phyloP scores from a whole-genome alignment of 306 rosid genomes.

The Chamaecrista fasciculata region DNA sequence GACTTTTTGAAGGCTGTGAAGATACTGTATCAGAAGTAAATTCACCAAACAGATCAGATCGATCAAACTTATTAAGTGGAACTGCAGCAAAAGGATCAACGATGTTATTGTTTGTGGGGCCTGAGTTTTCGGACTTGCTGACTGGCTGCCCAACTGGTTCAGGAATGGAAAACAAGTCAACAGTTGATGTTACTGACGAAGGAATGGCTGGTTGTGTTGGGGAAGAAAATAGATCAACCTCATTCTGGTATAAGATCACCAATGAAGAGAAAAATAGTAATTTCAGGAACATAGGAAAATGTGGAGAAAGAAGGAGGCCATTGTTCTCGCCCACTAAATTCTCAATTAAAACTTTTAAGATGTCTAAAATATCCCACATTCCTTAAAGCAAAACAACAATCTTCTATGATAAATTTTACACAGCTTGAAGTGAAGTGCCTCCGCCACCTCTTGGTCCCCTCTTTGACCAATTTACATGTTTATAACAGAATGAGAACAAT shows the following conservation, averaged over 20 bases:
- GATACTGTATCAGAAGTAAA: conserved; percentile 56
- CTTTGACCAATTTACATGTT: conserved; percentile 19
- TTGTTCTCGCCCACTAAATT: background rate
- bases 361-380: background rate
- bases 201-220: conserved; percentile 57
- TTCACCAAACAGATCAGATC: conserved; percentile 71
- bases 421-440: background rate
- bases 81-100: conserved; percentile 87
- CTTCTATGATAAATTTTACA: conserved; percentile 11
- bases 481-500: background rate
- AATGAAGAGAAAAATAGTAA: background rate
- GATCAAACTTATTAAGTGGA: conserved; percentile 78
- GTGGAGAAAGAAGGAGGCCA: background rate
- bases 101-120: conserved; percentile 38
- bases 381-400: background rate
- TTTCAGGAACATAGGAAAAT: background rate
- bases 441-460: conserved; percentile 9
- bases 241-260: conserved; percentile 15
- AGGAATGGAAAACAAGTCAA: conserved; percentile 64
- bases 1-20: conserved; percentile 54
- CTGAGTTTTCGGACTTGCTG: conserved; percentile 47
- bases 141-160: conserved; percentile 62
- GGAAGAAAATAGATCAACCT: conserved; percentile 72
- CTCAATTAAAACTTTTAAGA: background rate
- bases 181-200: conserved; percentile 57